Evolutionary conservation across 2,329 filamentous ascomycete genomes (phyloP).

Genomic region (Fusarium brachygibbosum): DNA sequence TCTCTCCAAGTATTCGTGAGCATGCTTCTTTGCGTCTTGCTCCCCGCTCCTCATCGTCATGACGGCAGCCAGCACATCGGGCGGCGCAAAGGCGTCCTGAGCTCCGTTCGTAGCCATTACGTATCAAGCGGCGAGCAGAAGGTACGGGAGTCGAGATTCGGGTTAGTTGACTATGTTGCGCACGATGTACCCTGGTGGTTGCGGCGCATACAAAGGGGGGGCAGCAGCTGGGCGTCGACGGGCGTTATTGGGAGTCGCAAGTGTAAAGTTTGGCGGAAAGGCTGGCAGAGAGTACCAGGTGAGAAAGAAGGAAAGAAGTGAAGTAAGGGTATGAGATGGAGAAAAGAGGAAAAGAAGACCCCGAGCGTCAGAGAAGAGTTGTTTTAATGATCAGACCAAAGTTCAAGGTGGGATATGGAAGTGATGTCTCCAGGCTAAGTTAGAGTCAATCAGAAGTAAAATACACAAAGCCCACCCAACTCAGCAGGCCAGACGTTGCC

Average conservation of each 20-base stretch:
- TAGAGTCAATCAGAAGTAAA: constrained; percentile 44
- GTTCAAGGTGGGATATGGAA: constrained; percentile 45
- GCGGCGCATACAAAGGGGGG: constrained; percentile 47
- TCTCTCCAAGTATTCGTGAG: constrained; percentile 89
- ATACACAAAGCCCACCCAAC: constrained; percentile 47
- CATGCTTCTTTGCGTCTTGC: constrained; percentile 86
- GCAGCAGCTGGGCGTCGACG: constrained; percentile 28
- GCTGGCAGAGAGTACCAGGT: constrained; percentile 21
- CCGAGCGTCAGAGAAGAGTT: constrained; percentile 24
- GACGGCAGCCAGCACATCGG: constrained; percentile 84
- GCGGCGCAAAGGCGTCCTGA: constrained; percentile 80
- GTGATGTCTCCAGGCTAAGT: constrained; percentile 8
- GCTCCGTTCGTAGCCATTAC: constrained; percentile 76
- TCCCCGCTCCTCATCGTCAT: constrained; percentile 91
- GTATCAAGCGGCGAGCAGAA: constrained; percentile 28
- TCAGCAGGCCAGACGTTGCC: constrained; percentile 35
- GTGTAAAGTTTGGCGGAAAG: constrained; percentile 18
- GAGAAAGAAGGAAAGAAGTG: constrained; percentile 21
- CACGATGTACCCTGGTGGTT: constrained; percentile 37
- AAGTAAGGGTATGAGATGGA: constrained; percentile 19
- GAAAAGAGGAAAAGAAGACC: constrained; percentile 25
- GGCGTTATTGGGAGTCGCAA: constrained; percentile 17
- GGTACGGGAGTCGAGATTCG: constrained; percentile 3
- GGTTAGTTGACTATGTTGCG: constrained; percentile 36
- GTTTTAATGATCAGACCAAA: constrained; percentile 40